Evolutionary conservation across 352 stramenopile species (phyloP).

Genomic region (Phytophthora sp.): DNA sequence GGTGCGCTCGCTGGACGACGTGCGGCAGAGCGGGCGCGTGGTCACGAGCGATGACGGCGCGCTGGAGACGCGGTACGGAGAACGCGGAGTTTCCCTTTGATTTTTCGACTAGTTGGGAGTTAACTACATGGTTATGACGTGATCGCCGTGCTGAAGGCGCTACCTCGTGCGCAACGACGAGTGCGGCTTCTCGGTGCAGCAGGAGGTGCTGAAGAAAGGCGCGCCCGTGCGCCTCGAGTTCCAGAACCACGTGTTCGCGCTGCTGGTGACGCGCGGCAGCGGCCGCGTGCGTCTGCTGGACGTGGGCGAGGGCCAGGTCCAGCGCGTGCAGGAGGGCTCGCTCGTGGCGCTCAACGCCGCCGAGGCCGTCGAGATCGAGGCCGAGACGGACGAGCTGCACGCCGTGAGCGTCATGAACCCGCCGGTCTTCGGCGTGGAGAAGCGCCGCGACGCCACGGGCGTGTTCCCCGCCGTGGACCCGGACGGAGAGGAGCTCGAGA

Average conservation of each 20-base stretch:
- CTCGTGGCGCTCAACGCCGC: constrained; percentile 70
- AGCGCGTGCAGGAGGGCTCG: constrained; percentile 51
- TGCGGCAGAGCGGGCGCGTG: constrained; percentile 44
- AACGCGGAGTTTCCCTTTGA: too few species aligned
- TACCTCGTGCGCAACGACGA: constrained; percentile 76
- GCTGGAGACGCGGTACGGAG: constrained; percentile 64
- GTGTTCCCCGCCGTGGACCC: constrained; percentile 77
- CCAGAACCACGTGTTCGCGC: constrained; percentile 77
- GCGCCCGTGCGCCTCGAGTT: constrained; percentile 62
- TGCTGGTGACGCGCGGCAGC: constrained; percentile 68
- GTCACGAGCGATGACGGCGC: constrained; percentile 50
- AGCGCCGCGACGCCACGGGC: constrained; percentile 46
- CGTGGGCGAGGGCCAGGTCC: constrained; percentile 36
- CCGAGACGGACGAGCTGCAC: constrained; percentile 69
- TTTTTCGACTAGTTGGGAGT: too few species aligned
- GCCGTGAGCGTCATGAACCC: constrained; percentile 86
- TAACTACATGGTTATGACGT: too few species aligned
- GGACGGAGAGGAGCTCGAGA: constrained; percentile 66
- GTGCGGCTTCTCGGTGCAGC: constrained; percentile 81
- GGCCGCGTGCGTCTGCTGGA: constrained; percentile 64
- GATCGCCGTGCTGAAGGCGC: constrained; percentile 36
- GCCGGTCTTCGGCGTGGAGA: constrained; percentile 63
- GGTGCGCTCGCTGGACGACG: constrained; percentile 59
- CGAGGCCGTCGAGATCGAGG: constrained; percentile 57
- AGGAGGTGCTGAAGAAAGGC: constrained; percentile 70